phyloP scores from a whole-genome alignment of 306 rosid genomes.

The Rubus idaeus region DNA sequence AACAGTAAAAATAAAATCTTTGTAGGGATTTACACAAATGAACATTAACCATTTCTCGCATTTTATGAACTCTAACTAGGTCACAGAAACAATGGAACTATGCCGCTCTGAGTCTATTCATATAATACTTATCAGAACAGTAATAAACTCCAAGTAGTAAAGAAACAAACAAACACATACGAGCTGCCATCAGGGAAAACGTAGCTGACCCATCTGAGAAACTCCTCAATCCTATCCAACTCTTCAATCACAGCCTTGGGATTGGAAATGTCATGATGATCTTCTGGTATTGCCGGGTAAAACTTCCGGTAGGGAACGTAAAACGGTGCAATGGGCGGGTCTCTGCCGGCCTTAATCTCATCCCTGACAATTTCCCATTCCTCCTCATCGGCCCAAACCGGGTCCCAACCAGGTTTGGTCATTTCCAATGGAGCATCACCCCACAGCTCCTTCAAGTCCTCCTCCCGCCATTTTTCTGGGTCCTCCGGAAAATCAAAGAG shows the following conservation, averaged over 20 bases:
- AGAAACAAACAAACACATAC: conserved; percentile 41
- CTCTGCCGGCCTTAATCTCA: conserved; percentile 45
- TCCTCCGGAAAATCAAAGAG: conserved; percentile 67
- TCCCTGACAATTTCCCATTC: conserved; percentile 54
- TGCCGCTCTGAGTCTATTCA: too few species aligned
- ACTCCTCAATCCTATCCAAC: conserved; percentile 93
- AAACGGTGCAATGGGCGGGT: conserved; percentile 74
- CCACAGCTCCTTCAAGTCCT: conserved; percentile 77
- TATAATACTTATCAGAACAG: not conserved
- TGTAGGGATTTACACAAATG: not conserved
- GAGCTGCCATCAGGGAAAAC: conserved; percentile 81
- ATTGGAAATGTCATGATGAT: conserved; percentile 43
- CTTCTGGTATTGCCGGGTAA: conserved; percentile 59
- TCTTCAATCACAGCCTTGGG: conserved; percentile 70
- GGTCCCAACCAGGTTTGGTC: conserved; percentile 89
- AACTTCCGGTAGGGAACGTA: conserved; percentile 69
- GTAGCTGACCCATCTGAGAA: conserved; percentile 91
- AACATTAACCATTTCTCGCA: not conserved
- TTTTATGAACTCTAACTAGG: too few species aligned
- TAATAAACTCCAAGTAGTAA: not conserved
- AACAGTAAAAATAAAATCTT: not conserved
- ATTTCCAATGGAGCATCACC: conserved; percentile 50
- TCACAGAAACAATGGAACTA: not conserved
- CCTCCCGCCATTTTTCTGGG: conserved; percentile 70
- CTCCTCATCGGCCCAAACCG: conserved; percentile 53